phyloP scores from a whole-genome alignment of 805 yeast species.

The Babjeviella inositovora region DNA sequence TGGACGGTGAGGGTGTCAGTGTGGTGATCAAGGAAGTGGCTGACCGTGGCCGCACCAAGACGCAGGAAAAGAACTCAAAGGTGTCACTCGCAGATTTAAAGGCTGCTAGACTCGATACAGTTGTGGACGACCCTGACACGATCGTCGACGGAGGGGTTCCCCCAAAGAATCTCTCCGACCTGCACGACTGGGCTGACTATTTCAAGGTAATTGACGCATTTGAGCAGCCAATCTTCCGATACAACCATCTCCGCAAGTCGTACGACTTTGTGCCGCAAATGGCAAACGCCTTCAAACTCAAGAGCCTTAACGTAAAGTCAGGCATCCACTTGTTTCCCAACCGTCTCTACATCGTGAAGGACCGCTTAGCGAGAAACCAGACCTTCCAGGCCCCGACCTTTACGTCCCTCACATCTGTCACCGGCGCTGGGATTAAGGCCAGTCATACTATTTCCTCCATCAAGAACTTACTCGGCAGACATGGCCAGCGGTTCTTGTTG shows the following conservation, averaged over 20 bases:
- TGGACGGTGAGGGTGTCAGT: slow-evolving; percentile 58
- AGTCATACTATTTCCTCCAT: slow-evolving; percentile 25
- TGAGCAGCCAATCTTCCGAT: slow-evolving; percentile 47
- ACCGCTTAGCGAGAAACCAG: slow-evolving; percentile 64
- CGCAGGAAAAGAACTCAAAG: slow-evolving; percentile 3
- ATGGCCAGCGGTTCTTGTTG: slow-evolving; percentile 57
- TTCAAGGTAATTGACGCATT: slow-evolving; percentile 50
- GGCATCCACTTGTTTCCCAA: slow-evolving; percentile 25
- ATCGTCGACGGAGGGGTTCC: too few species aligned
- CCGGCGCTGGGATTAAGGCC: slow-evolving; percentile 7
- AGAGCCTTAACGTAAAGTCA: slow-evolving; percentile 4
- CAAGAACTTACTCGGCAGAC: slow-evolving; percentile 76
- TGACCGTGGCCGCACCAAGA: slow-evolving; percentile 5
- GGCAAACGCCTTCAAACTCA: too few species aligned
- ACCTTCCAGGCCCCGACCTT: slow-evolving; percentile 40
- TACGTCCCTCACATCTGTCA: slow-evolving; percentile 24
- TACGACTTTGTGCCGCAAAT: slow-evolving; percentile 21
- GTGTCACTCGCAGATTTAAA: too few species aligned
- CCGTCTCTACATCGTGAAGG: slow-evolving; percentile 49
- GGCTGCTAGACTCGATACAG: slow-evolving; percentile 1
- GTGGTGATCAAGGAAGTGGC: slow-evolving; percentile 44
- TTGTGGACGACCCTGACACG: too few species aligned
- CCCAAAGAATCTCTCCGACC: too few species aligned
- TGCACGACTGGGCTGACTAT: slow-evolving; percentile 62
- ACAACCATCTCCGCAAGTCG: slow-evolving; percentile 46